phyloP scores from a whole-genome alignment of 1,284 basidiomycete genomes.

The Omphalotus olearius region DNA sequence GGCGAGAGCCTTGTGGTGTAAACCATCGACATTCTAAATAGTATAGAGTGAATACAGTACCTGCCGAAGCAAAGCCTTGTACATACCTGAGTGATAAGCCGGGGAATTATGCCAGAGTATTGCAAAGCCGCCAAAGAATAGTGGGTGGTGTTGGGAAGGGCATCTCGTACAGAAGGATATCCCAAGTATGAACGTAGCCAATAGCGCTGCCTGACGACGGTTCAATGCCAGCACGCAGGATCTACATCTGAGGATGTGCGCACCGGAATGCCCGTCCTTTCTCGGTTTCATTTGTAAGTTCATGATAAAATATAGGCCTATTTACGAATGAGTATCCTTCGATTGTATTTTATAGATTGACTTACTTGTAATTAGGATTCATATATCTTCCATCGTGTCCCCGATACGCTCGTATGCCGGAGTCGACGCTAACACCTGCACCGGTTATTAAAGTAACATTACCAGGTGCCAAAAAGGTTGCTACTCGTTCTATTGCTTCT shows the following conservation, averaged over 20 bases:
- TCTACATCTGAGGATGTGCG: slow-evolving; percentile 15
- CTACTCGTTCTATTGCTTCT: slow-evolving; percentile 62
- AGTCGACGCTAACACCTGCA: slow-evolving; percentile 90
- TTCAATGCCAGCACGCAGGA: neutral
- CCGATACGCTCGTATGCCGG: slow-evolving; percentile 86
- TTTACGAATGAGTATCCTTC: slow-evolving; percentile 20
- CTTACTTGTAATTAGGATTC: slow-evolving; percentile 89
- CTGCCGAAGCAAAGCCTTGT: neutral
- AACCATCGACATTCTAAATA: slow-evolving; percentile 78
- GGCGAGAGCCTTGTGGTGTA: slow-evolving; percentile 73
- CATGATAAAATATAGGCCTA: slow-evolving; percentile 75
- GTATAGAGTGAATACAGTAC: neutral
- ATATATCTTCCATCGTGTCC: slow-evolving; percentile 81
- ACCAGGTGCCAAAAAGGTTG: slow-evolving; percentile 62
- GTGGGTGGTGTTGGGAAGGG: slow-evolving; percentile 84
- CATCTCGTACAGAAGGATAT: slow-evolving; percentile 76
- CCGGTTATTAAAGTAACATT: slow-evolving; percentile 79
- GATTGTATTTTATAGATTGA: slow-evolving; percentile 13
- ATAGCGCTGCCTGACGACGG: slow-evolving; percentile 63
- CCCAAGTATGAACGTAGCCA: slow-evolving; percentile 87
- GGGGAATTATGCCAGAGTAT: slow-evolving; percentile 55
- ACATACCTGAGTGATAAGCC: slow-evolving; percentile 74
- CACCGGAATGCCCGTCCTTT: slow-evolving; percentile 69
- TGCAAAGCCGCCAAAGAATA: slow-evolving; percentile 82
- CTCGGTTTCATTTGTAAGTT: slow-evolving; percentile 67